These are phyloP conservation scores for Nematocida sp. DNA, from an alignment of 371 early-diverging fungal species.

Conservation along the genomic window DNA sequence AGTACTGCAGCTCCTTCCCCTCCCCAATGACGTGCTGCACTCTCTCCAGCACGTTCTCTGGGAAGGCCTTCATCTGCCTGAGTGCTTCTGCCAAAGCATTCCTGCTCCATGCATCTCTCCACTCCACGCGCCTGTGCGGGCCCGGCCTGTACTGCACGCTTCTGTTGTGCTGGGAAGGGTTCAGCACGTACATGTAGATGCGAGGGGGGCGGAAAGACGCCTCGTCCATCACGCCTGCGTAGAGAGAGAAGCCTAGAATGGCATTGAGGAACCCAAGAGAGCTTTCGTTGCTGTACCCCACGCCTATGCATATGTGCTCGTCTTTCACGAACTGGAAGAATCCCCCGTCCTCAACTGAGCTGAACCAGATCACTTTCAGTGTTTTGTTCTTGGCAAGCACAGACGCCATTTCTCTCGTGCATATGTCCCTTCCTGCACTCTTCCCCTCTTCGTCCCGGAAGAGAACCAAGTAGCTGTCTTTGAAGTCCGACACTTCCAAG, in stretches of 20 bases:
- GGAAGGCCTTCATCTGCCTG: neutral
- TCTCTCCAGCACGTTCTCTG: neutral
- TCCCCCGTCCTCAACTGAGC: neutral
- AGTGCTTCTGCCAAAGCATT: neutral
- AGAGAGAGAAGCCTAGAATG: conserved; percentile 27
- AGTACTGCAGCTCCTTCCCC: neutral
- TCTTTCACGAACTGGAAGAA: conserved; percentile 42
- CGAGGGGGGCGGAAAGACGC: conserved; percentile 30
- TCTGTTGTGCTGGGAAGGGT: conserved; percentile 7
- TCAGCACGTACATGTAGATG: conserved; percentile 32
- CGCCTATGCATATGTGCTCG: conserved; percentile 47
- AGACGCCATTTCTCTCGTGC: conserved; percentile 15
- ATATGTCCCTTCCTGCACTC: conserved; percentile 1
- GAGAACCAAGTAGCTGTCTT: conserved; percentile 44
- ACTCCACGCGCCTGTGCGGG: neutral
- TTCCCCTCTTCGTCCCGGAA: conserved; percentile 29
- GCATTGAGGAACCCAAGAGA: conserved; percentile 29
- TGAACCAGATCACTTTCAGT: conserved; percentile 32
- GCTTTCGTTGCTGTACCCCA: conserved; percentile 10
- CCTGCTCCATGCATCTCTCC: neutral
- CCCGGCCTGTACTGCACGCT: neutral
- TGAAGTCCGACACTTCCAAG: conserved; percentile 19
- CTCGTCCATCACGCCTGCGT: conserved; percentile 28
- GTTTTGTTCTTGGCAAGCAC: neutral
- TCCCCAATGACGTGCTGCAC: neutral